Evolutionary conservation across 1,284 basidiomycete species (phyloP), one percentile per base, ranked within the genome.

Genomic region (Chondrostereum purpureum): DNA sequence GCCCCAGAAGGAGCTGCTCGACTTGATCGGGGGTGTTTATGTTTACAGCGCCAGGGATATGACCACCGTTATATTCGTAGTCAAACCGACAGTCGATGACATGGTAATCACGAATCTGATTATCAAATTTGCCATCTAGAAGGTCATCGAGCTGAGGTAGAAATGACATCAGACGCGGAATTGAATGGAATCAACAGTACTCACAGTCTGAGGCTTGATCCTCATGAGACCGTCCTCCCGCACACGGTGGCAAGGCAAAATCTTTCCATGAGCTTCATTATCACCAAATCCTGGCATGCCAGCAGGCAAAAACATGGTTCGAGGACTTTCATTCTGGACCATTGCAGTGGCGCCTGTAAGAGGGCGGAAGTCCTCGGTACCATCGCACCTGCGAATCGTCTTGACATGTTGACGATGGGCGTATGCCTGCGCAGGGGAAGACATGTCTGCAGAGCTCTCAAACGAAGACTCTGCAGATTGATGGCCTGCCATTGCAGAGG

Each of bases 11-110:
- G 45, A 91, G 75, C 33, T 87, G 81, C 58, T 96, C 92, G 20
- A 97, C 79, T 41, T 78, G 80, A 27, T 77, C 66, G 10, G 85
- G 82, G n/a, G 83, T 90, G 60, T 89, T 90, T 57, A 99, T 80
- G 62, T 98, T 98, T 63, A 94, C 73, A 2, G 96, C 94, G 13
- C 92, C 89, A 3, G 79, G 78, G 50, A 99, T 83, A 67, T 99
- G 95, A 0, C 95, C 96, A 10, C 95, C 95, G 41, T 78, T 75
- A 63, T 87, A 97, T 68, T 99, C 96, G 61, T 97, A 99, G 53
- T 92, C 91, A 64, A 99, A 99, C 20, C 95, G 88, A 64, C 96
- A 99, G 68, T 99, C 95, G 57, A 99, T 84, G 45, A 99, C 68
- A 51, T 87, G 76, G 62, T 75, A 94, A 39, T 78, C 72, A 34